These are phyloP conservation scores for Colletotrichum cereale DNA, from an alignment of 2,329 filamentous ascomycete genomes.

Conservation along the genomic window DNA sequence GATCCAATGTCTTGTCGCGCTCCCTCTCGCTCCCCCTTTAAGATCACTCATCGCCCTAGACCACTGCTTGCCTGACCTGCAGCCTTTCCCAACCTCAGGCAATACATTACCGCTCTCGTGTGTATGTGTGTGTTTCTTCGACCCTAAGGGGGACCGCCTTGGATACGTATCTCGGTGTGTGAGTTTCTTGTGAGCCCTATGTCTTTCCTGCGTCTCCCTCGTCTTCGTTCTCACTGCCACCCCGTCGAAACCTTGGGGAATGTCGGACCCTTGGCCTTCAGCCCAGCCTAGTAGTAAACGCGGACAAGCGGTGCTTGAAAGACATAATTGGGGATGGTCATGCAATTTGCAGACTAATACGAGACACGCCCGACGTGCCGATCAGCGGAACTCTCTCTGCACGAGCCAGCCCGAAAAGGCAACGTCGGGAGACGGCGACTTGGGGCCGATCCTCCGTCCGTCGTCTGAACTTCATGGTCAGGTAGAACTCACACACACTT, in stretches of 20 bases:
- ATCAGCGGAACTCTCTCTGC: conserved; percentile 23
- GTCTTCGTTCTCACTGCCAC: not conserved
- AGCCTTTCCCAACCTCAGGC: no score
- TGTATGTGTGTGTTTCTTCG: no score
- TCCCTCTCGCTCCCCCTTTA: not conserved
- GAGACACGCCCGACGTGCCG: conserved; percentile 30
- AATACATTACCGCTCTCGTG: no score
- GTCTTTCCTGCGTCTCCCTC: not conserved
- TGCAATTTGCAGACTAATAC: conserved; percentile 31
- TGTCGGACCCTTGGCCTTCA: not conserved
- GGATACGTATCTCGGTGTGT: no score
- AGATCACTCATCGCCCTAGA: not conserved
- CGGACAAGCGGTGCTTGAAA: not conserved
- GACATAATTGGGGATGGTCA: conserved; percentile 22
- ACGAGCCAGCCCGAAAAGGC: conserved; percentile 14
- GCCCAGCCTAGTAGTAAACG: not conserved
- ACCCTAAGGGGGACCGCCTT: no score
- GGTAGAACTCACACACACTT: not conserved
- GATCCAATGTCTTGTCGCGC: conserved; percentile 2
- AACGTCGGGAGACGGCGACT: conserved; percentile 1
- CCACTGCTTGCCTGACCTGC: not conserved
- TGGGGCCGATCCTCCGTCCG: conserved; percentile 6
- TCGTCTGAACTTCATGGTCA: not conserved
- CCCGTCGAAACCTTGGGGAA: not conserved
- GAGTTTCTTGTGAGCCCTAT: not conserved